phyloP scores from a whole-genome alignment of 2,329 filamentous ascomycete genomes.

The Blastomyces emzantsi region DNA sequence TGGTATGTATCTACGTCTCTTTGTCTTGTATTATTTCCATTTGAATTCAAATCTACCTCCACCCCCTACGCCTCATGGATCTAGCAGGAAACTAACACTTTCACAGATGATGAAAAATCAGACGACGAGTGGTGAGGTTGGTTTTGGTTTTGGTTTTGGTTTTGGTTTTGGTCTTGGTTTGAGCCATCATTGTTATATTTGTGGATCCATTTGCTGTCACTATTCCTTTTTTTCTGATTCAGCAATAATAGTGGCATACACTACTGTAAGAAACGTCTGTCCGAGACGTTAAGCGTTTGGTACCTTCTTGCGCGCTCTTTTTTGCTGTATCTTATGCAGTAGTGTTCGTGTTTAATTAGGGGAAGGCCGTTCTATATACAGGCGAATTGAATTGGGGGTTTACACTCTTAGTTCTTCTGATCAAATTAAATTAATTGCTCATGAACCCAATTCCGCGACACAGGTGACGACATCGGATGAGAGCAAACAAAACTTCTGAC shows the following conservation, averaged over 20 bases:
- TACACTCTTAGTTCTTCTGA: background rate
- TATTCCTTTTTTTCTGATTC: background rate
- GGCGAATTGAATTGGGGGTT: conserved; percentile 1
- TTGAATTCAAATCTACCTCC: background rate
- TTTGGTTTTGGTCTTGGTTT: background rate
- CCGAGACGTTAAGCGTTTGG: background rate
- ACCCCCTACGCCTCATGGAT: background rate
- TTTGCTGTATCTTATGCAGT: background rate
- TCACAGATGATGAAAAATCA: conserved; percentile 38
- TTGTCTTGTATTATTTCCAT: conserved; percentile 12
- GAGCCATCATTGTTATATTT: background rate
- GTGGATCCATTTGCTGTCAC: background rate
- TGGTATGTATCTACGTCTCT: conserved; percentile 55
- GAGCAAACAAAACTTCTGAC: too few relatives aligned
- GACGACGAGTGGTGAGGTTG: conserved; percentile 39
- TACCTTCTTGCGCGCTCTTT: background rate
- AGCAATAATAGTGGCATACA: background rate
- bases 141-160: background rate
- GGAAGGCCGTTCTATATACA: background rate
- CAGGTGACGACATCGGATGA: too few relatives aligned
- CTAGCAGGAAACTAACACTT: conserved; percentile 19
- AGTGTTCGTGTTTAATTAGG: background rate
- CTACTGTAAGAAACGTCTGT: background rate
- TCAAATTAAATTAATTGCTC: background rate
- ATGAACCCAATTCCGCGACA: too few relatives aligned